These are phyloP conservation scores for Schwanniomyces vanrijiae DNA, from an alignment of 805 yeast genomes.

Conservation along the genomic window DNA sequence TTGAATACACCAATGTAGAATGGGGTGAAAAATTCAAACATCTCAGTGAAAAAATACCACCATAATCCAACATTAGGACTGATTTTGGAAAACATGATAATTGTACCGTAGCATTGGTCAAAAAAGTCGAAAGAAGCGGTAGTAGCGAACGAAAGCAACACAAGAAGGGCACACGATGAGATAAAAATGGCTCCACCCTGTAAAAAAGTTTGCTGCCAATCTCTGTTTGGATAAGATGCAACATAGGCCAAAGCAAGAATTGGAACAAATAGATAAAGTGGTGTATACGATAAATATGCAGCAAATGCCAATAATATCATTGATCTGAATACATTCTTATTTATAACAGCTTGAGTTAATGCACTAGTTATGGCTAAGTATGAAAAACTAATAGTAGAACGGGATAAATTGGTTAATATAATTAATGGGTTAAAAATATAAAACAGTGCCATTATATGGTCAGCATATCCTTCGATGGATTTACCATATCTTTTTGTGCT, in stretches of 20 bases:
- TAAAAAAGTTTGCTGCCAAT: conserved; percentile 10
- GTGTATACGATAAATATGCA: conserved; percentile 61
- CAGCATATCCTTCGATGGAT: conserved; percentile 23
- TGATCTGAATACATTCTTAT: conserved; percentile 40
- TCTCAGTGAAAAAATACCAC: conserved; percentile 98
- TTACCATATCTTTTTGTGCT: conserved; percentile 16
- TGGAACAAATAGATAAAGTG: conserved; percentile 62
- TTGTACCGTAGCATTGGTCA: conserved; percentile 49
- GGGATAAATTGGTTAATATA: conserved; percentile 65
- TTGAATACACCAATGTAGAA: conserved; percentile 86
- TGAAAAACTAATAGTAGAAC: conserved; percentile 63
- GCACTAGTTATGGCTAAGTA: conserved; percentile 54
- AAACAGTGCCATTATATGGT: conserved; percentile 55
- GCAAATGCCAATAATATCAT: conserved; percentile 60
- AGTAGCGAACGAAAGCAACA: conserved; percentile 23
- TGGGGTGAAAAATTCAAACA: conserved; percentile 84
- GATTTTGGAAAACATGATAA: conserved; percentile 63
- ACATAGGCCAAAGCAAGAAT: conserved; percentile 39
- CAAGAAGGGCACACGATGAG: conserved; percentile 17
- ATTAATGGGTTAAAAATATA: conserved; percentile 81
- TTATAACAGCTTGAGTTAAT: conserved; percentile 45
- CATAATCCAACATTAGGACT: conserved; percentile 92
- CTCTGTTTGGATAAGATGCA: conserved; percentile 5
- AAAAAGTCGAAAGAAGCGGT: conserved; percentile 28
- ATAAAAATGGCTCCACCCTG: conserved; percentile 19